Base-by-base conservation (phyloP, 2,329 filamentous ascomycete species). In the Chrysoporthe cubensis region DNA sequence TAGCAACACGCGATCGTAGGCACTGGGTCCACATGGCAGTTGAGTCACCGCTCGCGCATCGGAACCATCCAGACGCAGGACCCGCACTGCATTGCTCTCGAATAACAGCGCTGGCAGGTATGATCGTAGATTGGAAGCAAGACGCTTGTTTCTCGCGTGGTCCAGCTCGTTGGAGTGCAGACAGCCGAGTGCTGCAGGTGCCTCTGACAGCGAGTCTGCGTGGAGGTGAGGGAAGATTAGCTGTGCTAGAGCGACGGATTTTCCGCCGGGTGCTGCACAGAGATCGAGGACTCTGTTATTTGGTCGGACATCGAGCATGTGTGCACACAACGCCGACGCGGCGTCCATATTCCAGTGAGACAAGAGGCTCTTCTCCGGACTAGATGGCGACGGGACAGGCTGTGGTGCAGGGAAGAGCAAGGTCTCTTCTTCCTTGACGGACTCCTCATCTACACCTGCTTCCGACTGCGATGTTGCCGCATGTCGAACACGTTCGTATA, bases 1-100 rank as follows among this genome's bases (percentile, higher is more conserved):
- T 6, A 81, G 73, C 3, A 81, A 73, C 0, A 80, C 78, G 62
- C 77, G 79, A 66, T 81, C 80, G 68, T 80, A 81, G 9, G 76
- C 75, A 2, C 74, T 75, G 1, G 72, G 69, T 0, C 76, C 76
- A 8, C 74, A 71, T 0, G 75, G 74, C 0, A 77, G 70, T 37
- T 72, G 71, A n/a, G 72, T 72, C 14, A 74, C 66, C 7, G 73
- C 71, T 11, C 72, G 73, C 26, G 71, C 54, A 18, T 75, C 72
- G 6, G 74, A 65, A 40, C 72, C 75, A 62, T 76, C 75, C 37
- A 76, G 66, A 44, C 71, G 72, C 43, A 76, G 59, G 7, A 75
- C 72, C 62, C 66, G 71, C 4, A 74, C 71, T 40, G 72, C 71
- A 3, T 71, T 73, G 18, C 56, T 60, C 42, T 71, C 65, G 66